Base-by-base conservation (phyloP, 2,329 filamentous ascomycete species). In the Calonectria ilicicola region DNA sequence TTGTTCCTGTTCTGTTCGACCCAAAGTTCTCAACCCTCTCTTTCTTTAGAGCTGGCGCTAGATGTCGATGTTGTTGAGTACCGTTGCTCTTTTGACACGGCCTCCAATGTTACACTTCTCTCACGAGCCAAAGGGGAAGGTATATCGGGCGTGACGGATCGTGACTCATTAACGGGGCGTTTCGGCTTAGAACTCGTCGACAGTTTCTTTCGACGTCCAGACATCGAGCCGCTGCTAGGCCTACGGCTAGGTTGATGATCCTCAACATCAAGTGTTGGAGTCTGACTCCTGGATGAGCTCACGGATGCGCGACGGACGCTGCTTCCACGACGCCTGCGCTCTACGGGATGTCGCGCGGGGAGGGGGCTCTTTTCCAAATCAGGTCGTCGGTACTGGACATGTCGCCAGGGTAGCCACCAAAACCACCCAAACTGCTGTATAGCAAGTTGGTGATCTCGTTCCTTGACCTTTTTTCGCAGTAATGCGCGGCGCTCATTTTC, bases 401-500 rank as follows among this genome's bases (percentile, higher is more conserved):
- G 78, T 77, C 84, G 86, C 89, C 93, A 95, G 0, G 94, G 94
- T 2, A 95, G 91, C 93, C 96, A 97, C 95, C 95, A 97, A 42
- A 97, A 86, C 92, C 93, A 94, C 26, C 93, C 91, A 65, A 93
- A 91, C 73, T 92, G 88, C 78, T 92, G 87, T 79, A 91, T 91
- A 15, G 93, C 92, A 46, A 94, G 85, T 73, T 93, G 91, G 21
- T 89, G 88, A 78, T 96, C 92, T 38, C 91, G 89, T 65, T 91
- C 89, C 74, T 92, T 90, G 63, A 98, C 86, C 80, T 94, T 94
- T 51, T 89, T 81, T 49, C 95, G 90, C 27, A 98, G 86, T 70
- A 94, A 86, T 3, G 93, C 90, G 15, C 97, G 92, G 2, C 96
- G 92, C 83, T 98, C 95, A 81, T 99, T 99, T 83, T 99, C 97